Evolutionary conservation across 1,284 basidiomycete species (phyloP).

Genomic region (Irpex sp.): DNA sequence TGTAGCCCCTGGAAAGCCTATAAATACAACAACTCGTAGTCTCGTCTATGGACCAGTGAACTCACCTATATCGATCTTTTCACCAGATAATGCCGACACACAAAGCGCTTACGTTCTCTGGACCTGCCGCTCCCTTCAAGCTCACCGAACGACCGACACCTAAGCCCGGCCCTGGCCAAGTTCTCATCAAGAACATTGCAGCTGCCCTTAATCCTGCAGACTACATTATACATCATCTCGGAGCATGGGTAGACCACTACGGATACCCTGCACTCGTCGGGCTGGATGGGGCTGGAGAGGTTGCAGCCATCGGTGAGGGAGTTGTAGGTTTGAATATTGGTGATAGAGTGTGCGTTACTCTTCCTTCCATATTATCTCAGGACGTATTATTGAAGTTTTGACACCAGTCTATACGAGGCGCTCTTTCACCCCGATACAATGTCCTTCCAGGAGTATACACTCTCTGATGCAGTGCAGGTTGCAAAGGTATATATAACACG

Average conservation of each 20-base stretch:
- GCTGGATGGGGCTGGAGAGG: neutral
- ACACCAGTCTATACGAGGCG: neutral
- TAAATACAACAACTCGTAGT: no score
- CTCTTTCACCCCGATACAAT: slow-evolving; percentile 5
- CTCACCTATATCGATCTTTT: no score
- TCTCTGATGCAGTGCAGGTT: slow-evolving; percentile 2
- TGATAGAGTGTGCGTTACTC: neutral
- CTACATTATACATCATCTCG: neutral
- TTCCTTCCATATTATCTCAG: neutral
- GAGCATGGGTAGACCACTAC: neutral
- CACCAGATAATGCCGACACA: neutral
- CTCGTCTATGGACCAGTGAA: no score
- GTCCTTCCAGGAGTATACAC: slow-evolving; percentile 19
- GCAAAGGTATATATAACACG: slow-evolving; percentile 8
- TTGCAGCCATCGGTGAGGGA: neutral
- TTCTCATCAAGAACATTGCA: neutral
- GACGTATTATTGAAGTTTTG: neutral
- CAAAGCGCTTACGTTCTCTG: neutral
- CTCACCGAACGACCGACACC: neutral
- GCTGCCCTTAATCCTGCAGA: neutral
- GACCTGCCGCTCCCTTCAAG: neutral
- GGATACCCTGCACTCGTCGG: neutral
- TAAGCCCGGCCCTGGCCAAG: neutral
- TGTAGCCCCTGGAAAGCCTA: no score
- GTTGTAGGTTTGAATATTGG: neutral